Conservation (phyloP, 805 yeast species). For the Priceomyces medius region DNA sequence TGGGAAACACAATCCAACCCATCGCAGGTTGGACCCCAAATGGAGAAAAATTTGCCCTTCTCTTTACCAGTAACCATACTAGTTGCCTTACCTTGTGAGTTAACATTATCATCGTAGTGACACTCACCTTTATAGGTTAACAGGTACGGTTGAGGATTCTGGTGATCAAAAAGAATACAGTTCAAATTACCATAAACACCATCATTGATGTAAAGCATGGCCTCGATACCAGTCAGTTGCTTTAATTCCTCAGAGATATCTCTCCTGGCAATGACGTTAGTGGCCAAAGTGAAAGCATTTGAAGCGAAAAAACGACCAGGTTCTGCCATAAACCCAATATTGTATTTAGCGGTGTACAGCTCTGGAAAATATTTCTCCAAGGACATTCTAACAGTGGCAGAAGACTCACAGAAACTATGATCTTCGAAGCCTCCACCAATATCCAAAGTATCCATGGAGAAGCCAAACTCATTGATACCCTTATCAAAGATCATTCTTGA, state of each 20-base stretch:
- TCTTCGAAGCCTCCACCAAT: slow-evolving; percentile 92
- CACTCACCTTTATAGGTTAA: slow-evolving; percentile 48
- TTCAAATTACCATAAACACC: slow-evolving; percentile 96
- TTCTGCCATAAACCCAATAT: slow-evolving; percentile 70
- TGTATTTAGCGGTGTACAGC: slow-evolving; percentile 20
- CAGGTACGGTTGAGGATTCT: slow-evolving; percentile 67
- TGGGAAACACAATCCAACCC: slow-evolving; percentile 82
- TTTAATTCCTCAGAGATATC: slow-evolving; percentile 22
- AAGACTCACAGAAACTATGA: slow-evolving; percentile 58
- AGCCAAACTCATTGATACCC: slow-evolving; percentile 35
- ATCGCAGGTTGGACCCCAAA: slow-evolving; percentile 99
- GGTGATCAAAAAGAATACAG: slow-evolving; percentile 92
- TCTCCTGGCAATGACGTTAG: slow-evolving; percentile 85
- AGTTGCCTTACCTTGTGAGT: not conserved
- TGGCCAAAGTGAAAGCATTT: slow-evolving; percentile 78
- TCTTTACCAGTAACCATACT: slow-evolving; percentile 8
- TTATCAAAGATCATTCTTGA: slow-evolving; percentile 65
- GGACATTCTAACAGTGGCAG: slow-evolving; percentile 54
- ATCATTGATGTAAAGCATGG: slow-evolving; percentile 87
- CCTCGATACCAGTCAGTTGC: slow-evolving; percentile 29
- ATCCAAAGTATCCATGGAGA: slow-evolving; percentile 59
- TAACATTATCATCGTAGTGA: not conserved
- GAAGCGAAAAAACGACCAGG: slow-evolving; percentile 92
- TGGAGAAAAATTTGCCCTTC: slow-evolving; percentile 49
- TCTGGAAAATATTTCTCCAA: slow-evolving; percentile 61